Evolutionary conservation across 805 yeast species (phyloP), one percentile per base, ranked within the genome.

Genomic region (Torulaspora franciscae): DNA sequence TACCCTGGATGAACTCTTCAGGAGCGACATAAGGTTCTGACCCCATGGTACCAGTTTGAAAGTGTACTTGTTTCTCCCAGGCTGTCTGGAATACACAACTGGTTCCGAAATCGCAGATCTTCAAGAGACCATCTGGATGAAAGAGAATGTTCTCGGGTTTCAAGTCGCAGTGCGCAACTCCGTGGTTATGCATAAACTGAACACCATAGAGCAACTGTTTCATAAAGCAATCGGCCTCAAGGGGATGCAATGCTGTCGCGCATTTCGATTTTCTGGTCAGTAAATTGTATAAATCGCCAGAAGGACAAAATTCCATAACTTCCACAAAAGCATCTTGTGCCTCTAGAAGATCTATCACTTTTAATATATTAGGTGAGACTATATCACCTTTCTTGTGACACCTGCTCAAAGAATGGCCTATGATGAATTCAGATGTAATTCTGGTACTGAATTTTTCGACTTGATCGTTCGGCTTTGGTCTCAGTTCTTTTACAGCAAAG

Each of bases 11-110:
- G 59, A 77, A 85, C 64, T 90, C 96, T 59, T 89, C 97, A 0
- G 97, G 97, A 0, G 96, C 86, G 62, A 88, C 87, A 65, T 87
- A 90, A 1, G 96, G 93, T 47, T 81, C 91, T 1, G 95, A 83
- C 2, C 97, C 97, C 57, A 90, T 78, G 4, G 83, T 76, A n/a
- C 95, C 95, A 17, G 70, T 65, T 27, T 82, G 75, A 42, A 77
- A 71, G 57, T 83, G 89, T 32, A 80, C 77, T 40, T 81, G 82
- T 44, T 71, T 72, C 57, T 87, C 95, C 95, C 95, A 90, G 3
- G 89, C 87, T 43, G 95, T 88, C 51, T 85, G 79, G 64, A 90
- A 85, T 26, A 93, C 95, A 47, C 85, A 90, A 38, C 95, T 83
- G 39, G 91, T 87, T 23, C 97, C 97, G 64, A 90, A 90, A 63